Evolutionary conservation across 106 monocot species (phyloP), one percentile per base, ranked within the genome.

Genomic region (Agapanthus africanus): DNA sequence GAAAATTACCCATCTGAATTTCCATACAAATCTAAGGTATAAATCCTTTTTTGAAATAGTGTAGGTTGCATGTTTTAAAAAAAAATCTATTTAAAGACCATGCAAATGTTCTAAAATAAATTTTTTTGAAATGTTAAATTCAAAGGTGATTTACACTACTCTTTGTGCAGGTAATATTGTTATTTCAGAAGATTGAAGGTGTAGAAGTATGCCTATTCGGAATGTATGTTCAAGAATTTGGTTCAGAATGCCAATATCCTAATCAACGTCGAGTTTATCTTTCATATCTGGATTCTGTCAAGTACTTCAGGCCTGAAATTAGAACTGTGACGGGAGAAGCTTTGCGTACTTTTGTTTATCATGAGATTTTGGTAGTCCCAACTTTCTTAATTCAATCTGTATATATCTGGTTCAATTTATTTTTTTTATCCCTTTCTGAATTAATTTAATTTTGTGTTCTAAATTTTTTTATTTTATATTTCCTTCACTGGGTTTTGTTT

Each of bases 341-440:
- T 77, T 64, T 99, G 22, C 84, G 97, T 31, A 99, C 97, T 38
- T 92, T 85, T 81, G 97, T 99, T 73, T 99, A 99, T 75, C 97
- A 99, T 79, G 97, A 99, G 74, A 99, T 99, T 77, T 82, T 99
- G 97, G 97, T 99, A 99, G n/a, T n/a, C n/a, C n/a, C n/a, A n/a
- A n/a, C n/a, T n/a, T n/a, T n/a, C n/a, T n/a, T n/a, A n/a, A n/a
- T n/a, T n/a, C n/a, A n/a, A n/a, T n/a, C n/a, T n/a, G n/a, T n/a
- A n/a, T n/a, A n/a, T n/a, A n/a, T n/a, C n/a, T n/a, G n/a, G n/a
- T n/a, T n/a, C n/a, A n/a, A n/a, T n/a, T n/a, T n/a, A n/a, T n/a
- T n/a, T n/a, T n/a, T n/a, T n/a, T n/a, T n/a, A n/a, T n/a, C n/a
- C n/a, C n/a, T n/a, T n/a, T n/a, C n/a, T n/a, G n/a, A n/a, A n/a